Base-by-base conservation (phyloP, 2,329 filamentous ascomycete genomes). In the Chrysoporthe deuterocubensis region DNA sequence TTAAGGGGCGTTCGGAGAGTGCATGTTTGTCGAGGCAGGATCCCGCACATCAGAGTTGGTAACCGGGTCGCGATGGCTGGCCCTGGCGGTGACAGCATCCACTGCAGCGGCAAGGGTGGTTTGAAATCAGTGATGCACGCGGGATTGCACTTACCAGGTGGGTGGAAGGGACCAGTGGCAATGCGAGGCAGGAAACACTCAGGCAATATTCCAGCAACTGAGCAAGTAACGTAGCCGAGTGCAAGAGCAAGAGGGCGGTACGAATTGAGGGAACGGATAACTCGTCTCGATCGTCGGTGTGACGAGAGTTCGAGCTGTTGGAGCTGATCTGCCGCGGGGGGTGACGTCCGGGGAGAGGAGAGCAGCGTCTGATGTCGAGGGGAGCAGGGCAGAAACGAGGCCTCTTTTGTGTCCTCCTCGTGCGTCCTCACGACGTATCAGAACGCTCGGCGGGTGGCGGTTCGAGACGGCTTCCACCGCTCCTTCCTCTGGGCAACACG, bases 121-220 rank as follows among this genome's bases (percentile, higher is more conserved):
- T 46, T 7, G 9, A 21, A 37, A 62, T 13, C 8, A 40, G n/a
- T 14, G 8, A 8, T n/a, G 18, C 34, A n/a, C 14, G 46, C 40
- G 16, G 6, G n/a, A 32, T 44, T 46, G 44, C 14, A 71, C 68
- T 68, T 68, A 64, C 71, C 68, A 63, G 57, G 64, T 59, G 34
- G 57, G 64, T 59, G 34, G 67, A 70, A 67, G 67, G 64, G 54
- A 70, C 50, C 60, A 64, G 21, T 14, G 43, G 65, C 46, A 34
- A 69, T 48, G 46, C 59, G 18, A 46, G 50, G 44, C 63, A 67
- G 69, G 66, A 71, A 69, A 71, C 73, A 72, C 70, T 69, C 72
- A 71, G 73, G 74, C 74, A 75, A 75, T 76, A 72, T 76, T 76
- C 73, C 74, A 76, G 74, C 74, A 75, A 74, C 74, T 72, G 72